Conservation (phyloP, 768 basidiomycete species). For the Russula vinacea region DNA sequence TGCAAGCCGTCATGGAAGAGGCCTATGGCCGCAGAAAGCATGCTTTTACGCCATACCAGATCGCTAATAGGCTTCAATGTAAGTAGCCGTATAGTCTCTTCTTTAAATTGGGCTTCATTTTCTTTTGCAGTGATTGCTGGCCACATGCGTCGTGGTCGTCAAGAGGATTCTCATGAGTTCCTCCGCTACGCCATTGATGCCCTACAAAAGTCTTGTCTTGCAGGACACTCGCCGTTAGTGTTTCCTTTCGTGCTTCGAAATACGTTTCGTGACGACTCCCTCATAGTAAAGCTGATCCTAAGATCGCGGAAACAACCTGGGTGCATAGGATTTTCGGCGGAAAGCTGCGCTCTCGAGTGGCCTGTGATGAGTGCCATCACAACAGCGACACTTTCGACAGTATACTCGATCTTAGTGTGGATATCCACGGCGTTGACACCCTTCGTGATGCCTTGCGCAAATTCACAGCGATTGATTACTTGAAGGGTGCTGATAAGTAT, state of each 20-base stretch:
- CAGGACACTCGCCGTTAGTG: constrained; percentile 66
- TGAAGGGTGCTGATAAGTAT: constrained; percentile 93
- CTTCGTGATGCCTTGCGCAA: constrained; percentile 72
- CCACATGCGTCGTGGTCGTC: constrained; percentile 83
- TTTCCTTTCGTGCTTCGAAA: neutral
- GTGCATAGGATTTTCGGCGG: constrained; percentile 95
- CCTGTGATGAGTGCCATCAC: constrained; percentile 74
- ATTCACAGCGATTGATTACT: constrained; percentile 75
- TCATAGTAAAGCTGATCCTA: constrained; percentile 63
- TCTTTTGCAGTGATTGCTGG: constrained; percentile 73
- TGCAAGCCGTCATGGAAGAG: constrained; percentile 55
- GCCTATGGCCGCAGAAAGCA: constrained; percentile 45
- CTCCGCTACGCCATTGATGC: constrained; percentile 91
- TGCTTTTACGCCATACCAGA: constrained; percentile 59
- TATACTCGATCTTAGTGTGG: constrained; percentile 90
- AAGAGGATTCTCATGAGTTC: constrained; percentile 98
- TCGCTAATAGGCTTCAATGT: constrained; percentile 73
- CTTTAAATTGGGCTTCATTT: constrained; percentile 21
- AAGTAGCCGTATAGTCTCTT: constrained; percentile 12
- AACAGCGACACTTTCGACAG: constrained; percentile 97
- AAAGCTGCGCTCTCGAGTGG: constrained; percentile 83
- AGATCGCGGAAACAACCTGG: constrained; percentile 84
- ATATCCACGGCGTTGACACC: constrained; percentile 62
- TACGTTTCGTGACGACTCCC: constrained; percentile 3
- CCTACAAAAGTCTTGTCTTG: constrained; percentile 79